Base-by-base conservation (phyloP, 352 stramenopile species). In the Phytophthora cryptogea region DNA sequence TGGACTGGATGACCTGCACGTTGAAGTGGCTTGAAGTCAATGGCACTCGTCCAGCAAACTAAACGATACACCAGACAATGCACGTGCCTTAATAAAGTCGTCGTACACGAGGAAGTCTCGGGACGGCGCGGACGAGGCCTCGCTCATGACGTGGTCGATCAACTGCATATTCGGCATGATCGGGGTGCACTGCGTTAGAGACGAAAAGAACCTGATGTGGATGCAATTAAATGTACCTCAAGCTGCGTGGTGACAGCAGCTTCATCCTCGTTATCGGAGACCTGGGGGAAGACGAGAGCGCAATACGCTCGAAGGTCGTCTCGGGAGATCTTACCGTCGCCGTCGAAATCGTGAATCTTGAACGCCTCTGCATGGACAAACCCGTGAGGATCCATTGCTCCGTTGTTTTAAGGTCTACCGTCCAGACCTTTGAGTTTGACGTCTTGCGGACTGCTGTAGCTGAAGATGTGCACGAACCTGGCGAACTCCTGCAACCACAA, bases 291-390 rank as follows among this genome's bases (percentile, higher is more conserved):
- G n/a, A 81, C 65, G 16, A 86, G 46, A 1, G 57, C 11, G 27
- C 85, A 59, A 44, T 89, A 91, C 17, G 48, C 48, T 28, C 64
- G 61, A 39, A 91, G 62, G 54, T 91, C 79, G 0, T 73, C 66
- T 0, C 71, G 66, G 2, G 78, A 89, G 59, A 91, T 80, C 45
- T 84, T 88, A 28, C 80, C 82, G 36, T 91, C 82, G 20, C 69
- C 78, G 40, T 91, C 77, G 43, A 88, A 85, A 43, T 91, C 82
- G 54, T 91, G 82, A 43, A 91, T 76, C 26, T 73, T 68, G 55
- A 91, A 91, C 5, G 82, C 77, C 45, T 76, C 79, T 89, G 42
- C 31, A 32, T 39, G 16, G 2, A 36, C 32, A 52, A n/a, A 23
- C 20, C 20, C 45, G 39, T 59, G 28, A 43, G 23, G 36, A 41